Conservation (phyloP, 139 green algal genomes). For the Closterium sp. region DNA sequence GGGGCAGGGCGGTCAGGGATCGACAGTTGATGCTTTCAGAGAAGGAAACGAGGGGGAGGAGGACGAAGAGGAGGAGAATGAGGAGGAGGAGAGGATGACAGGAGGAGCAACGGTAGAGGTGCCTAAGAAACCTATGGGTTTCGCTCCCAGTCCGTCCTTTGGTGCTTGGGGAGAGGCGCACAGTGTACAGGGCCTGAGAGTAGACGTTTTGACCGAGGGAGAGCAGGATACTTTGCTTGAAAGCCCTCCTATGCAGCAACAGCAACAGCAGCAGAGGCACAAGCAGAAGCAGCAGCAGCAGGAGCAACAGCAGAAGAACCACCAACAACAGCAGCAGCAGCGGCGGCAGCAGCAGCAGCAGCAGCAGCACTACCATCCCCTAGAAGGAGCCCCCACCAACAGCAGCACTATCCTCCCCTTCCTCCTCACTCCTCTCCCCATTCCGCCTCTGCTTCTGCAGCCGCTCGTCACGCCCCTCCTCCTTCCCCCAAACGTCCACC, state of each 20-base stretch:
- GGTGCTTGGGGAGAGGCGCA: not conserved
- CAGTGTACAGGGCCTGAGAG: not conserved
- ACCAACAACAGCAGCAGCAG: not conserved
- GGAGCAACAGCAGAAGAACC: not conserved
- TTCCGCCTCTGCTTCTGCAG: not conserved
- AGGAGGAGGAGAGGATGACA: too few species aligned
- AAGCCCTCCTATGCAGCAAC: too few species aligned
- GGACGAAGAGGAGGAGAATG: too few species aligned
- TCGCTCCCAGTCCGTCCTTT: not conserved
- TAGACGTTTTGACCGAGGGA: not conserved
- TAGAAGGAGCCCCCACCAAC: not conserved
- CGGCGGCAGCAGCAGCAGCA: not conserved
- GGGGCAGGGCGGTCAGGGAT: too few species aligned
- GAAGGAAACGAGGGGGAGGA: too few species aligned
- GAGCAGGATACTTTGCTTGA: not conserved
- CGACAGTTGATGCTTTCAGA: too few species aligned
- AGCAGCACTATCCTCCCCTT: not conserved
- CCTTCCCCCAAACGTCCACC: not conserved
- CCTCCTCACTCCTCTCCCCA: not conserved
- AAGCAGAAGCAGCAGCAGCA: not conserved
- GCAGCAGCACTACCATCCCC: not conserved
- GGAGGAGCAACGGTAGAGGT: not conserved
- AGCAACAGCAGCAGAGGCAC: not conserved
- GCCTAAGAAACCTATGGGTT: not conserved
- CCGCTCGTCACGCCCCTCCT: not conserved